Evolutionary conservation across 2,329 filamentous ascomycete species (phyloP).

Genomic region (Cercospora zeae-maydis): DNA sequence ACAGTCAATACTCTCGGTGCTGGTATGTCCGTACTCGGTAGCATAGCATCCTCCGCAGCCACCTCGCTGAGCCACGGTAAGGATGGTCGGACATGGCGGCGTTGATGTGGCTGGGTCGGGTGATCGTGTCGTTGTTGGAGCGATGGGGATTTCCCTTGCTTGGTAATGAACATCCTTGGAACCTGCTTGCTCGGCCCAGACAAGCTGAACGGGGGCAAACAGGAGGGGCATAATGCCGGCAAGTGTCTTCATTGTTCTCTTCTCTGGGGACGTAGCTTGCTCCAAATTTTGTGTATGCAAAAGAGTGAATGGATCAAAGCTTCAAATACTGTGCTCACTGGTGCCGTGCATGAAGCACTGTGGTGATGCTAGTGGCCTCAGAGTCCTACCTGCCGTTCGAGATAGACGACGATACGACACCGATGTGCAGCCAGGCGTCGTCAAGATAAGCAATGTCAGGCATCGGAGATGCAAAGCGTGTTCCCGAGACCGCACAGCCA

Average conservation of each 20-base stretch:
- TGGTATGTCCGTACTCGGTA: slow-evolving; percentile 12
- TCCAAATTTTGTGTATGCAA: neutral
- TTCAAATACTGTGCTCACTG: neutral
- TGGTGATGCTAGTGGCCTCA: neutral
- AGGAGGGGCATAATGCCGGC: neutral
- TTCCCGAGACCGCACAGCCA: neutral
- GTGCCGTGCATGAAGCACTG: neutral
- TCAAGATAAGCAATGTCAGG: neutral
- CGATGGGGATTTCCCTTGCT: neutral
- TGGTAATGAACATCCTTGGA: neutral
- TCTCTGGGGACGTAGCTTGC: neutral
- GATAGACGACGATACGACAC: neutral
- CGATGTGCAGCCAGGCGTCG: neutral
- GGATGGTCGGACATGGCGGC: slow-evolving; percentile 15
- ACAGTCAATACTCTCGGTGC: slow-evolving; percentile 16
- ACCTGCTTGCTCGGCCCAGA: neutral
- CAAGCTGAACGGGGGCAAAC: neutral
- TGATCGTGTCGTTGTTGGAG: neutral
- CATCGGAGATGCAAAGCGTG: neutral
- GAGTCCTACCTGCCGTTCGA: neutral
- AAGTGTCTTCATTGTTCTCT: neutral
- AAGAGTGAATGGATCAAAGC: neutral
- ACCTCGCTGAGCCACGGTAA: slow-evolving; percentile 8
- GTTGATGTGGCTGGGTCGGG: neutral
- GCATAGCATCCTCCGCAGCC: slow-evolving; percentile 15